These are phyloP conservation scores for Candida ipomoeae DNA, from an alignment of 805 yeast genomes.

Conservation along the genomic window DNA sequence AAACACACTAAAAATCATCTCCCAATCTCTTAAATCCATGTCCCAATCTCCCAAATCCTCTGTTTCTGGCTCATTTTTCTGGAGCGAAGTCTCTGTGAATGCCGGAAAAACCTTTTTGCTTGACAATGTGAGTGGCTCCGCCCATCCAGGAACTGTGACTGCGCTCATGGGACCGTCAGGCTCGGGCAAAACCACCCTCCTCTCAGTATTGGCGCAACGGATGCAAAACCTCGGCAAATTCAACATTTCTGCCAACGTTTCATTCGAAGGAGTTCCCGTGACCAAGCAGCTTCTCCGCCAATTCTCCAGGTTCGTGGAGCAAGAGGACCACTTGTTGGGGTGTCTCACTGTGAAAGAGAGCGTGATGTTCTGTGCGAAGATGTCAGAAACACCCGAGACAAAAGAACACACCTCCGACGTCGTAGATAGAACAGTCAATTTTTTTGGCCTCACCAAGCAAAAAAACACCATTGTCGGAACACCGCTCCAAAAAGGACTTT, in stretches of 20 bases:
- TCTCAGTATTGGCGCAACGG: conserved; percentile 60
- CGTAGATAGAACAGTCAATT: conserved; percentile 57
- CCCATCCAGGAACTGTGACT: conserved; percentile 34
- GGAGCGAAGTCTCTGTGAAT: conserved; percentile 9
- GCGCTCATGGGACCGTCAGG: conserved; percentile 89
- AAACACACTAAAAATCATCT: neutral
- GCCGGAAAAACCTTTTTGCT: conserved; percentile 8
- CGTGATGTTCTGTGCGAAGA: conserved; percentile 61
- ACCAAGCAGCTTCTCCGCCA: conserved; percentile 15
- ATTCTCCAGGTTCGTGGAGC: conserved; percentile 51
- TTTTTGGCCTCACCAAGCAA: conserved; percentile 63
- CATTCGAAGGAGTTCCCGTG: conserved; percentile 18
- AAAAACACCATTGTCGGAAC: conserved; percentile 53
- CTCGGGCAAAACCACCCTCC: conserved; percentile 76
- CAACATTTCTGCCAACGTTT: conserved; percentile 38
- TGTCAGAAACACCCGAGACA: conserved; percentile 48
- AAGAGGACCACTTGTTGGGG: conserved; percentile 69
- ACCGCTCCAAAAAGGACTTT: conserved; percentile 53
- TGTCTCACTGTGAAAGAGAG: conserved; percentile 71
- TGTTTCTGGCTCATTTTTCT: conserved; percentile 1
- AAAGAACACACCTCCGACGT: conserved; percentile 40
- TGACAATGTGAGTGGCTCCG: conserved; percentile 10
- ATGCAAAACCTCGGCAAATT: conserved; percentile 39
- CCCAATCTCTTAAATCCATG: neutral
- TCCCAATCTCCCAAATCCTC: neutral